A percentile compares a stretch with the other conserved stretches of the same genome.
Evolutionary conservation across 176 grass and related monocot species (phyloP).

Genomic region (Aegilops sharonensis): DNA sequence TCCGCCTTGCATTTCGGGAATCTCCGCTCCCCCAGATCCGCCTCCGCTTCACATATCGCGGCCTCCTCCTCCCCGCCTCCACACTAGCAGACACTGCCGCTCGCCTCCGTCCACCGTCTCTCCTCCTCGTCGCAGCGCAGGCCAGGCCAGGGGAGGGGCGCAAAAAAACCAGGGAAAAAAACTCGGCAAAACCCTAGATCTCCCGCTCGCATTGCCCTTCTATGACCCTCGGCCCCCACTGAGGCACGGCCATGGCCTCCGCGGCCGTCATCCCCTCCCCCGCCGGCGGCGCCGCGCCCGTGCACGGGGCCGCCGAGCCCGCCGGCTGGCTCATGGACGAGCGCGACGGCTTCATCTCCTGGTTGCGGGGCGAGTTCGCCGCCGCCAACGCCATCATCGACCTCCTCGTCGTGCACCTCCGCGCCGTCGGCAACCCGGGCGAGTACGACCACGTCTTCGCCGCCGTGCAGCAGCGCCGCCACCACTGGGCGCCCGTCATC

Average conservation of each 20-base stretch:
- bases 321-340: conserved; percentile 53
- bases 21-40: conserved; percentile 39
- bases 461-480: conserved; percentile 70
- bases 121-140: neutral
- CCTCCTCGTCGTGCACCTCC: conserved; percentile 67
- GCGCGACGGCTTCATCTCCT: conserved; percentile 84
- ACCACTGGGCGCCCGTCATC: conserved; percentile 77
- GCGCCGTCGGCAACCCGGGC: conserved; percentile 49
- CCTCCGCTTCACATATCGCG: conserved; percentile 16
- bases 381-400: conserved; percentile 93
- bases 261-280: conserved; percentile 31
- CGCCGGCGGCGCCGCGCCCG: neutral
- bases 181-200: conserved; percentile 78
- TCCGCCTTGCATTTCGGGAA: conserved; percentile 38
- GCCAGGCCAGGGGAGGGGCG: neutral
- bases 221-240: conserved; percentile 31
- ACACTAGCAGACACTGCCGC: neutral
- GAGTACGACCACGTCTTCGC: conserved; percentile 71
- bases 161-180: neutral
- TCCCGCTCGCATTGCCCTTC: conserved; percentile 41
- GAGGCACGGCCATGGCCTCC: conserved; percentile 44
- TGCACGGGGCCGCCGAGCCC: neutral
- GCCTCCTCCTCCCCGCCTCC: neutral
- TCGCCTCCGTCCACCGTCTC: neutral
- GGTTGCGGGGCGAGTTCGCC: conserved; percentile 90